A percentile compares a stretch with the other conserved stretches of the same genome.
Conservation (phyloP, 306 rosid species). For the Vachellia pachyceras region DNA sequence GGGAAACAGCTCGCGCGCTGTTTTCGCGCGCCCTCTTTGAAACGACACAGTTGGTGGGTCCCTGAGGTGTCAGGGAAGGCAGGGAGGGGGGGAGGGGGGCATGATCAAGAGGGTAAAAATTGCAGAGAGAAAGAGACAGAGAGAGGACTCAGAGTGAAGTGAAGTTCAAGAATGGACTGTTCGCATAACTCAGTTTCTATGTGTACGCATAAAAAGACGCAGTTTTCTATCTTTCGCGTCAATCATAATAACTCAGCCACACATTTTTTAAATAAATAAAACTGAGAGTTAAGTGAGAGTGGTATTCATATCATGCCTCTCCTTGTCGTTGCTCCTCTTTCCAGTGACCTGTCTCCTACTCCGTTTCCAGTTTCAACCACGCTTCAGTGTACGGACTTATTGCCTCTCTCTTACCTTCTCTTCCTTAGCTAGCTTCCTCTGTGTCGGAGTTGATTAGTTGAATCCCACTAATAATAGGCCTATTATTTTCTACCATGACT, state of each 20-base stretch:
- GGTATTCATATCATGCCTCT: background rate
- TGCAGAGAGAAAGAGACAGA: conserved; percentile 30
- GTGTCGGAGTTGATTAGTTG: background rate
- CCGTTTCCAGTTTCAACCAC: conserved; percentile 9
- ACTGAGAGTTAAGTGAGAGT: background rate
- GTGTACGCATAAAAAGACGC: conserved; percentile 7
- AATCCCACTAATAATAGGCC: background rate
- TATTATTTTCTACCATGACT: background rate
- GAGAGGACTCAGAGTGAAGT: conserved; percentile 32
- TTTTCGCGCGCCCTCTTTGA: conserved; percentile 52
- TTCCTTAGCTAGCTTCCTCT: background rate
- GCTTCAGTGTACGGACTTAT: conserved; percentile 1
- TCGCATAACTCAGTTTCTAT: background rate
- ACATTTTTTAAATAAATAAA: background rate
- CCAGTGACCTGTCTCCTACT: background rate
- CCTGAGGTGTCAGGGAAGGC: background rate
- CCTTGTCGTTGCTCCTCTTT: background rate
- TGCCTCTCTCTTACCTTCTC: background rate
- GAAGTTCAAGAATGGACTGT: conserved; percentile 1
- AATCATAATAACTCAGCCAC: background rate
- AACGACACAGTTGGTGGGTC: conserved; percentile 48
- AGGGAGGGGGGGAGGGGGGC: too few relatives aligned
- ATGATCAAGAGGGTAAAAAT: conserved; percentile 24
- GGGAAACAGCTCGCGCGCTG: conserved; percentile 66
- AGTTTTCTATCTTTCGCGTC: background rate